Percentiles rank a stretch among this genome's conserved stretches.
Evolutionary conservation across 2,329 filamentous ascomycete genomes (phyloP).

Genomic region (Fusarium nematophilum): DNA sequence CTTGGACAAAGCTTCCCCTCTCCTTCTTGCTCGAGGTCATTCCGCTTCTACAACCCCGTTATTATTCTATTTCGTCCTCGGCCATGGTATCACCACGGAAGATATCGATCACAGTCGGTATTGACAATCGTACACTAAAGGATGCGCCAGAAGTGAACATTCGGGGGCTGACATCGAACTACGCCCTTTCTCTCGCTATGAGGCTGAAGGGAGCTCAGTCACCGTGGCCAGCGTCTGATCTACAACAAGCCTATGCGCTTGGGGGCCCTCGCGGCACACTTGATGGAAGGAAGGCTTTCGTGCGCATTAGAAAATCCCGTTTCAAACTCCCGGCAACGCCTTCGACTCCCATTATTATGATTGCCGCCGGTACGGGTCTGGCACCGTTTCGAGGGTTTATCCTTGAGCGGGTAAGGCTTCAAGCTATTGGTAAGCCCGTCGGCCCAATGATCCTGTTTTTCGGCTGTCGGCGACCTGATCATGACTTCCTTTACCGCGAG

Average conservation of each 20-base stretch:
- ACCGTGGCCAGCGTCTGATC: too few species aligned
- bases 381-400: conserved; percentile 53
- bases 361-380: conserved; percentile 62
- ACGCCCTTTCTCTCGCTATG: conserved; percentile 35
- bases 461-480: conserved; percentile 64
- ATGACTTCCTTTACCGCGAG: conserved; percentile 67
- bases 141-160: conserved; percentile 24
- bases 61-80: conserved; percentile 72
- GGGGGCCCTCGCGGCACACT: conserved; percentile 28
- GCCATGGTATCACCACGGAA: conserved; percentile 47
- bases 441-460: conserved; percentile 60
- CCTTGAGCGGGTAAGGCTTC: conserved; percentile 36
- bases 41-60: conserved; percentile 61
- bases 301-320: conserved; percentile 45
- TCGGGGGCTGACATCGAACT: conserved; percentile 43
- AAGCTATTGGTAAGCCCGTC: conserved; percentile 33
- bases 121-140: conserved; percentile 29
- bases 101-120: conserved; percentile 39
- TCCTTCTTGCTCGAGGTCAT: conserved; percentile 67
- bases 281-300: conserved; percentile 32
- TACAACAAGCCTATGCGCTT: conserved; percentile 25
- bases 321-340: conserved; percentile 58
- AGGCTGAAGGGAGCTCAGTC: not conserved
- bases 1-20: conserved; percentile 50
- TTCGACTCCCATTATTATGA: conserved; percentile 62